Percentiles rank a stretch among this genome's conserved stretches.
Conservation (phyloP, 352 stramenopile genomes). For the Phytophthora citricola region DNA sequence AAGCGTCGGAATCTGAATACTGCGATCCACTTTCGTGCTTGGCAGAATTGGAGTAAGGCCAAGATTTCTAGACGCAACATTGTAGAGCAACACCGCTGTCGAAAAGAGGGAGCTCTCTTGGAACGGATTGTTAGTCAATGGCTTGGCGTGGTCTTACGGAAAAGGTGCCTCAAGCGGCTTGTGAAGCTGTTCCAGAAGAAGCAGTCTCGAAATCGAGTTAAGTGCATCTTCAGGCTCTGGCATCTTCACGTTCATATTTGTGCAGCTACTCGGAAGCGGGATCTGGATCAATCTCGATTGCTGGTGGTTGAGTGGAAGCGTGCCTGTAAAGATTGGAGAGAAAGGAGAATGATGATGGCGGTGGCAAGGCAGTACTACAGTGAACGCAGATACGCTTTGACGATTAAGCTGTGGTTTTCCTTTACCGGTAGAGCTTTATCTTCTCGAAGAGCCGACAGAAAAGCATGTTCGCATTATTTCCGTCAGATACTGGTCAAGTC, state of each 20-base stretch:
- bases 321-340: slow-evolving; percentile 4
- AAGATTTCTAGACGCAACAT: slow-evolving; percentile 1
- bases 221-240: slow-evolving; percentile 27
- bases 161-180: slow-evolving; percentile 42
- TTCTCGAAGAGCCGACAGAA: slow-evolving; percentile 15
- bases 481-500: slow-evolving; percentile 18
- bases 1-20: slow-evolving; percentile 15
- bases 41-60: slow-evolving; percentile 14
- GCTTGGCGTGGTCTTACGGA: slow-evolving; percentile 37
- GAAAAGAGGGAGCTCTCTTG: slow-evolving; percentile 5
- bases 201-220: slow-evolving; percentile 11
- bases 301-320: slow-evolving; percentile 29
- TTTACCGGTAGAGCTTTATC: slow-evolving; percentile 2
- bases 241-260: slow-evolving; percentile 14
- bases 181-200: slow-evolving; percentile 58
- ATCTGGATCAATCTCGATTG: slow-evolving; percentile 6
- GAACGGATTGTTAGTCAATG: slow-evolving; percentile 31
- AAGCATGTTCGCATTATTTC: slow-evolving; percentile 43
- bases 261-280: slow-evolving; percentile 13
- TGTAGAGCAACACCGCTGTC: slow-evolving; percentile 8
- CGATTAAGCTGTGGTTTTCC: slow-evolving; percentile 19
- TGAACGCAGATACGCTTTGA: slow-evolving; percentile 22
- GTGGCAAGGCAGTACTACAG: slow-evolving; percentile 29
- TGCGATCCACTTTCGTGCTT: slow-evolving; percentile 20
- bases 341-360: slow-evolving; percentile 1